Percentiles rank a stretch among this genome's conserved stretches.
phyloP scores from a whole-genome alignment of 2,329 filamentous ascomycete species.

The Aspergillus hiratsukae region DNA sequence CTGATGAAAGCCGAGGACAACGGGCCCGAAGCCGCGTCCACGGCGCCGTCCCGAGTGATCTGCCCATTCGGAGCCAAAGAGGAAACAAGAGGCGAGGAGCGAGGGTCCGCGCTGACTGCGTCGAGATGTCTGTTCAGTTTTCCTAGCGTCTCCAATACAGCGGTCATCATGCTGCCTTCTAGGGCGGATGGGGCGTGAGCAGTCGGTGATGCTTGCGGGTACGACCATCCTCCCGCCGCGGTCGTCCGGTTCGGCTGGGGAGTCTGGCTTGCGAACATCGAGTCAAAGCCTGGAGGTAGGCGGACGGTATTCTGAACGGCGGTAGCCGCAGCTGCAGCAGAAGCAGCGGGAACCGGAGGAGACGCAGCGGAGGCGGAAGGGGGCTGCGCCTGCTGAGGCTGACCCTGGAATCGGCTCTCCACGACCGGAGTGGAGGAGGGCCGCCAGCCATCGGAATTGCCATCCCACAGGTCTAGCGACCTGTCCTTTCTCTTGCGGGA shows the following conservation, averaged over 20 bases:
- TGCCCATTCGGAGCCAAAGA: conserved; percentile 14
- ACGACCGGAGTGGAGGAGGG: conserved; percentile 1
- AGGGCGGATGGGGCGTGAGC: conserved; percentile 11
- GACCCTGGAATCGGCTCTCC: not conserved
- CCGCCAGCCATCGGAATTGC: conserved; percentile 5
- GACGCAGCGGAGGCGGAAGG: not conserved
- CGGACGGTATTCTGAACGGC: conserved; percentile 20
- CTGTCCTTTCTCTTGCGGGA: conserved; percentile 25
- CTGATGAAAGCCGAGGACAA: conserved; percentile 11
- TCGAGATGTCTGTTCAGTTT: conserved; percentile 37
- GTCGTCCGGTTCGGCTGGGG: not conserved
- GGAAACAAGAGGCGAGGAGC: conserved; percentile 21
- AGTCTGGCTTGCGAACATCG: conserved; percentile 30
- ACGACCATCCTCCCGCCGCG: not conserved
- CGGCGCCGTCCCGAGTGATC: not conserved
- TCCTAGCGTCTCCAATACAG: conserved; percentile 33
- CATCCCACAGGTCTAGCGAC: conserved; percentile 13
- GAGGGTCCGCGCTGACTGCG: conserved; percentile 16
- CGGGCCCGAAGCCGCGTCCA: not conserved
- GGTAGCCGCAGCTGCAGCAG: conserved; percentile 3
- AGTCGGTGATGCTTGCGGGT: conserved; percentile 5
- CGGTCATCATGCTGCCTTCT: conserved; percentile 26
- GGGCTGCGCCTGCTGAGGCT: not conserved
- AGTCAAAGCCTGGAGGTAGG: conserved; percentile 37
- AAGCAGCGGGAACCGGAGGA: not conserved